These are phyloP conservation scores for Inga leiocalycina DNA, from an alignment of 306 rosid species.

Conservation along the genomic window DNA sequence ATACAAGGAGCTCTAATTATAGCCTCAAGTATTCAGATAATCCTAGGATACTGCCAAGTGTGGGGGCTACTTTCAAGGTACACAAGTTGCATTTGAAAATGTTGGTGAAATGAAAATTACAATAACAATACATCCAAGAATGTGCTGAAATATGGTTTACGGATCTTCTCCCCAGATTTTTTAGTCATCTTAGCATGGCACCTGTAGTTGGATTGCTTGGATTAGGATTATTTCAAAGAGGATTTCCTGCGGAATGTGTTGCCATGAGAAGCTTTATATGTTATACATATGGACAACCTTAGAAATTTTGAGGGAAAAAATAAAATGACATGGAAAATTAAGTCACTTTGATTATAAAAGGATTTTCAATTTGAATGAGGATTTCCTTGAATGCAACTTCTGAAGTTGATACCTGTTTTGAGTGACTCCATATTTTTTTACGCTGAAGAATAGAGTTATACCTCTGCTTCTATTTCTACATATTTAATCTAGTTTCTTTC, in stretches of 20 bases:
- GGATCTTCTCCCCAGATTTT: constrained; percentile 66
- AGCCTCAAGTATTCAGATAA: constrained; percentile 91
- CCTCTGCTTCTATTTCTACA: background rate
- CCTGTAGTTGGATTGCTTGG: constrained; percentile 97
- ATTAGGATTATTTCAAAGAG: constrained; percentile 83
- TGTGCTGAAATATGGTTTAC: constrained; percentile 28
- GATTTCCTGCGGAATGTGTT: constrained; percentile 81
- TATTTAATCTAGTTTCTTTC: constrained; percentile 10
- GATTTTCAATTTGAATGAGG: background rate
- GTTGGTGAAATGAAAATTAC: constrained; percentile 8
- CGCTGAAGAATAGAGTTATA: constrained; percentile 1
- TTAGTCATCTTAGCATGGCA: constrained; percentile 98
- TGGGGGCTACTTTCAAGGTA: constrained; percentile 97
- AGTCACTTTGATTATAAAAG: background rate
- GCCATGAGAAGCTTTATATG: constrained; percentile 1
- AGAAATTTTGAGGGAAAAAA: background rate
- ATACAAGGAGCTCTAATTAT: constrained; percentile 96
- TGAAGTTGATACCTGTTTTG: background rate
- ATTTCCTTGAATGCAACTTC: background rate
- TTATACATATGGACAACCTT: background rate
- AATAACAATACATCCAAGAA: background rate
- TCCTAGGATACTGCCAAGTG: constrained; percentile 94
- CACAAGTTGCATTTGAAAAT: constrained; percentile 10
- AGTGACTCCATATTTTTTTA: background rate
- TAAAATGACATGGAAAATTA: background rate